Conservation (phyloP, 2,329 filamentous ascomycete genomes). For the Aspergillus aculeatus region DNA sequence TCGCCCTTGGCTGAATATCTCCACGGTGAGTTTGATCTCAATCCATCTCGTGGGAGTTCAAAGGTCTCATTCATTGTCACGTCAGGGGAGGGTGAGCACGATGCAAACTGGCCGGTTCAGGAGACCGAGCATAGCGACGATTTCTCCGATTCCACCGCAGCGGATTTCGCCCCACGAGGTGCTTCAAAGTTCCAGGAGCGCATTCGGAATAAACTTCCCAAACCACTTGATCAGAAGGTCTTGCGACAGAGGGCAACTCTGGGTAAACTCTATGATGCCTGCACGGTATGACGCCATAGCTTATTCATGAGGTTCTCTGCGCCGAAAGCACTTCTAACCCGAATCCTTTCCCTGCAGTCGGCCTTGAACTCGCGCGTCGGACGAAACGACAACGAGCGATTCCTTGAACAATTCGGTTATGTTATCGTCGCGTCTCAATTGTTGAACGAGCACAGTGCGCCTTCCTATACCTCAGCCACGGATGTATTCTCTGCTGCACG, state of each 20-base stretch:
- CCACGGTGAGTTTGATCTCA: slow-evolving; percentile 62
- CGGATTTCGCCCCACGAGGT: slow-evolving; percentile 52
- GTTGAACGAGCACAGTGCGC: slow-evolving; percentile 61
- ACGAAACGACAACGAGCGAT: slow-evolving; percentile 75
- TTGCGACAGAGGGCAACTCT: slow-evolving; percentile 33
- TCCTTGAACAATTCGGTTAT: slow-evolving; percentile 91
- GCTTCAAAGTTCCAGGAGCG: slow-evolving; percentile 50
- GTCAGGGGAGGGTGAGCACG: slow-evolving; percentile 48
- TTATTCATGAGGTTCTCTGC: background rate
- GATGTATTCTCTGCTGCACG: slow-evolving; percentile 34
- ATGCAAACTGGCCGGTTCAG: slow-evolving; percentile 40
- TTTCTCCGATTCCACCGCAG: slow-evolving; percentile 27
- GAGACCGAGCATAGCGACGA: slow-evolving; percentile 31
- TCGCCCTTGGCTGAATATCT: slow-evolving; percentile 87
- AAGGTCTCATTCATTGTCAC: slow-evolving; percentile 14
- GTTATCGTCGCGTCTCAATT: slow-evolving; percentile 89
- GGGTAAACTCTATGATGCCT: slow-evolving; percentile 46
- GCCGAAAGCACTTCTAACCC: slow-evolving; percentile 9
- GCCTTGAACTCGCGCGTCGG: slow-evolving; percentile 54
- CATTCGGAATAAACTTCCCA: slow-evolving; percentile 51
- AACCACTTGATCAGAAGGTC: slow-evolving; percentile 43
- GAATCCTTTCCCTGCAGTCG: slow-evolving; percentile 21
- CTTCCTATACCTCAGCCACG: slow-evolving; percentile 40
- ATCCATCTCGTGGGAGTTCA: background rate
- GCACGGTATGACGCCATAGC: slow-evolving; percentile 42